These are phyloP conservation scores for Erigeron philadelphicus DNA, from an alignment of 140 eudicot species.

Conservation along the genomic window DNA sequence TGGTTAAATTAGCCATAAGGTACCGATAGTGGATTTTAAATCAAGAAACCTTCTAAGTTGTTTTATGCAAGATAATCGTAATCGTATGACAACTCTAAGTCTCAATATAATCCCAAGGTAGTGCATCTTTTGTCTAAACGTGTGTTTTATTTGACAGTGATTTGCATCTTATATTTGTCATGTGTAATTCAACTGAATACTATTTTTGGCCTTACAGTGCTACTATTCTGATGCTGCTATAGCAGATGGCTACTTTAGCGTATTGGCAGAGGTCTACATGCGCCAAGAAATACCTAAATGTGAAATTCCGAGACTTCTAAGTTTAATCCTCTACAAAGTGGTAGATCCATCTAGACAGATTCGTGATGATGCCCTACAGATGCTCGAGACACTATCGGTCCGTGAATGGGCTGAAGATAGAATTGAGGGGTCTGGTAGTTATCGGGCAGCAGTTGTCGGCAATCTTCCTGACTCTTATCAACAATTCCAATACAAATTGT, in stretches of 20 bases:
- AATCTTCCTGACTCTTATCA: conserved; percentile 99
- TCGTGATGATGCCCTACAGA: conserved; percentile 97
- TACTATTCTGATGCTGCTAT: conserved; percentile 88
- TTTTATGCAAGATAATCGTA: neutral
- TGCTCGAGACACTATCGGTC: conserved; percentile 94
- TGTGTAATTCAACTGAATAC: conserved; percentile 1
- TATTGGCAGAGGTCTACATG: conserved; percentile 97
- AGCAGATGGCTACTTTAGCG: conserved; percentile 98
- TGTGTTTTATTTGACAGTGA: neutral
- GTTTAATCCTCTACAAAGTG: conserved; percentile 93
- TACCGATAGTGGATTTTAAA: neutral
- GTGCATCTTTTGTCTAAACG: neutral
- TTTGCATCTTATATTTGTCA: conserved; percentile 12
- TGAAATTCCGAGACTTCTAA: conserved; percentile 85
- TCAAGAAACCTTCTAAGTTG: neutral
- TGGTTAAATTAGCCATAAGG: neutral
- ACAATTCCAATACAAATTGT: conserved; percentile 94
- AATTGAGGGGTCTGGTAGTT: conserved; percentile 74
- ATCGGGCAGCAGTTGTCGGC: conserved; percentile 97
- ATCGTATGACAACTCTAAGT: neutral
- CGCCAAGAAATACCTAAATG: conserved; percentile 98
- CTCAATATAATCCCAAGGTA: neutral
- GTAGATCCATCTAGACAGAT: conserved; percentile 97
- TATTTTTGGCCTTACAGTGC: conserved; percentile 50
- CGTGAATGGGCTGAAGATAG: conserved; percentile 99